Base-by-base conservation (phyloP, 1,284 basidiomycete genomes). In the Trichosporon sp. region DNA sequence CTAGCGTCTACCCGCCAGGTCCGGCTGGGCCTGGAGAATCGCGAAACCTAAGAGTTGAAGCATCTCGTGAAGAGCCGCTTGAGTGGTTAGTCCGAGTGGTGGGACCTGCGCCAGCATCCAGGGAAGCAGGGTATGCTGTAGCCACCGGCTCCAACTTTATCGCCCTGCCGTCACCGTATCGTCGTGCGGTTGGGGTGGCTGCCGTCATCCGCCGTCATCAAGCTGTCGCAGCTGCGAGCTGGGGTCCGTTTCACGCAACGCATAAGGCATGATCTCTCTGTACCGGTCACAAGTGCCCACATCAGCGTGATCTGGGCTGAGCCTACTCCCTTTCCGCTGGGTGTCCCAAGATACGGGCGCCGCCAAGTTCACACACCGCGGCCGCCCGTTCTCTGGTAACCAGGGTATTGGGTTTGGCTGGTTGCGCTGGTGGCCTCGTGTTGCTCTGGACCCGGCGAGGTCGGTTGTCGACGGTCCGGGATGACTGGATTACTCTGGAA, bases 71-170 rank as follows among this genome's bases (percentile, higher is more conserved):
- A 54, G 6, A 54, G 6, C 10, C 11, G 51, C 51, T 26, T 54
- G 7, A 16, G 19, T 54, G 51, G 51, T 21, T 16, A n/a, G 16
- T 46, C 43, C 38, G 38, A 40, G 38, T 43, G 40, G 40, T 43
- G 40, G 14, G 48, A 51, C n/a, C 4, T 19, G 48, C 19, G 5
- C n/a, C 19, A 16, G 48, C 48, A 61, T 16, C 11, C 59, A 35
- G 16, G 32, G 32, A 12, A 16, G 10, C 14, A 12, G 21, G 32
- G 12, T 5, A n/a, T 31, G 31, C 31, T n/a, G 16, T 63, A 32
- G 59, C 59, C 59, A 35, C 59, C 59, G 59, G 59, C 59, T 37
- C 16, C 59, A 63, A 35, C 59, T 63, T 35, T 35, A 63, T 35
- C 32, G 59, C 59, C 51, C 51, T 54, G 51, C 51, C 51, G 51